These are phyloP conservation scores for Houttuynia cordata DNA, from an alignment of 164 flowering plant species.

Conservation along the genomic window DNA sequence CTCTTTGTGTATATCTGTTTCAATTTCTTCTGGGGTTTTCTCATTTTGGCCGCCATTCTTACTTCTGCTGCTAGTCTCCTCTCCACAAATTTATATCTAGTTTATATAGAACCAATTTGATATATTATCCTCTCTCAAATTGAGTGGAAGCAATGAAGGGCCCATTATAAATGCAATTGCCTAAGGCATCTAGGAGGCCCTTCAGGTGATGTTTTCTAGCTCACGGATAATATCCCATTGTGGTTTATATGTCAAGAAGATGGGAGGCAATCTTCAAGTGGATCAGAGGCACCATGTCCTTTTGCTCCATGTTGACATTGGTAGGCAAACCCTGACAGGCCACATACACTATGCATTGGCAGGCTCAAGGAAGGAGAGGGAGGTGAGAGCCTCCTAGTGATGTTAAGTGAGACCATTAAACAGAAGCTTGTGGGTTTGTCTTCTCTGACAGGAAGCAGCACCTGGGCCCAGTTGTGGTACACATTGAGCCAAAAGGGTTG, in stretches of 20 bases:
- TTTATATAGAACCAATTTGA: neutral
- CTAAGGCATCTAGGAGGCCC: neutral
- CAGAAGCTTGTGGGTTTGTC: constrained; percentile 49
- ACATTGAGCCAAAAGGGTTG: neutral
- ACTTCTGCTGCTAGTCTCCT: neutral
- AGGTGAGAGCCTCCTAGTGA: constrained; percentile 7
- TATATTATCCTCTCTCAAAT: neutral
- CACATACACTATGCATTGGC: constrained; percentile 14
- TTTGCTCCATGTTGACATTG: constrained; percentile 8
- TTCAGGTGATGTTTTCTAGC: constrained; percentile 2
- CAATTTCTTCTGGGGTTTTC: neutral
- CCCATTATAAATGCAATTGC: neutral
- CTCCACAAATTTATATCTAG: neutral
- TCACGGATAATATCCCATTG: constrained; percentile 8
- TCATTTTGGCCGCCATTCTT: neutral
- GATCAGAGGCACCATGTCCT: constrained; percentile 20
- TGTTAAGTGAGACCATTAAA: constrained; percentile 35
- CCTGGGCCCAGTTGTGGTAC: constrained; percentile 5
- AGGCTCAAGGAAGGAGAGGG: neutral
- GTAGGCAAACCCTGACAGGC: constrained; percentile 25
- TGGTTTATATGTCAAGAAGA: constrained; percentile 33
- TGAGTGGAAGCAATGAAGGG: neutral
- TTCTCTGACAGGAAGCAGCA: constrained; percentile 21
- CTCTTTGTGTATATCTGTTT: neutral
- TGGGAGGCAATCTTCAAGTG: constrained; percentile 42